Evolutionary conservation across 805 yeast species (phyloP).

Genomic region (Priceomyces castillae): DNA sequence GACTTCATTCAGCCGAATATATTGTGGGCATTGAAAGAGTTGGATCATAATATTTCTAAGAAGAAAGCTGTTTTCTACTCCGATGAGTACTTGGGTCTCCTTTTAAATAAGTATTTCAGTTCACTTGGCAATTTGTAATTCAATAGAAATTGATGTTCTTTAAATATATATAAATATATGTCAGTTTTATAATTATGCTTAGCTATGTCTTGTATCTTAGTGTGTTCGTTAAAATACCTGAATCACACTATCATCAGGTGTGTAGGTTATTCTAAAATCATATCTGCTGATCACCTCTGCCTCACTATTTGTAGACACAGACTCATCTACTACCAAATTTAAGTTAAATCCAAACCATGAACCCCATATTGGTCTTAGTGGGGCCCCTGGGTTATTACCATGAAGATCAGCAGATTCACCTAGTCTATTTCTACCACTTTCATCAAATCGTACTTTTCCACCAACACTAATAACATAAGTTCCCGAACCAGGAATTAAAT

Average conservation of each 20-base stretch:
- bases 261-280: conserved; percentile 64
- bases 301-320: conserved; percentile 30
- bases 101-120: conserved; percentile 30
- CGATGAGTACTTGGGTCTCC: conserved; percentile 28
- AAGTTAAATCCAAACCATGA: conserved; percentile 67
- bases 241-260: conserved; percentile 53
- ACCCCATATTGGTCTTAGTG: conserved; percentile 59
- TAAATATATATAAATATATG: neutral
- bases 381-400: conserved; percentile 11
- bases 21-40: conserved; percentile 27
- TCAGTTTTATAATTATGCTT: neutral
- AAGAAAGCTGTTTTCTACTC: conserved; percentile 27
- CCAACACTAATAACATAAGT: conserved; percentile 49
- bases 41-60: conserved; percentile 21
- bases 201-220: neutral
- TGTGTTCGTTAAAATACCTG: conserved; percentile 13
- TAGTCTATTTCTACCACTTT: conserved; percentile 62
- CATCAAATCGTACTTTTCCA: conserved; percentile 73
- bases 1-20: conserved; percentile 58
- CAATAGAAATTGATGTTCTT: too few species aligned
- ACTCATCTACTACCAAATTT: conserved; percentile 58
- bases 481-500: conserved; percentile 64
- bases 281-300: conserved; percentile 55
- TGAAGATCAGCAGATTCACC: conserved; percentile 63
- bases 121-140: conserved; percentile 8